phyloP scores from a whole-genome alignment of 352 stramenopile genomes.

The Globisporangium spiculum region DNA sequence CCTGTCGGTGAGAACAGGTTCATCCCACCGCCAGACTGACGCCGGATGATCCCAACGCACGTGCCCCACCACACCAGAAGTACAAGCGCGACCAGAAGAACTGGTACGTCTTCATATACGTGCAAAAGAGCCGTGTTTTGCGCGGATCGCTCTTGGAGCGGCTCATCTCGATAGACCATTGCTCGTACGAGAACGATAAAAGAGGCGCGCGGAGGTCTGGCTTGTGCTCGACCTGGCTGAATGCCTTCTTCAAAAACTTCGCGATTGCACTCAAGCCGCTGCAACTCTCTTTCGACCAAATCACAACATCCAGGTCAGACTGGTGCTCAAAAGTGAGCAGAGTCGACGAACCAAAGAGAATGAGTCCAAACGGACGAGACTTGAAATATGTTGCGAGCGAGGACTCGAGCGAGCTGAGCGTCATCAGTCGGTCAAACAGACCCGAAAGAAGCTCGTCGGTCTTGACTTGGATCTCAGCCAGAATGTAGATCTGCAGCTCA shows the following conservation, averaged over 20 bases:
- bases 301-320: constrained; percentile 72
- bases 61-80: constrained; percentile 80
- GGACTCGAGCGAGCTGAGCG: constrained; percentile 39
- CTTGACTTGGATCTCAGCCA: constrained; percentile 47
- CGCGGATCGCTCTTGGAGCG: constrained; percentile 48
- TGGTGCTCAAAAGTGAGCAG: constrained; percentile 76
- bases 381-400: constrained; percentile 38
- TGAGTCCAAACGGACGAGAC: constrained; percentile 39
- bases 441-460: constrained; percentile 50
- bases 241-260: constrained; percentile 24
- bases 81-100: constrained; percentile 79
- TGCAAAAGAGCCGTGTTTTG: constrained; percentile 71
- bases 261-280: constrained; percentile 34
- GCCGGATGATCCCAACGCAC: constrained; percentile 59
- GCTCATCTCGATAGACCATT: constrained; percentile 71
- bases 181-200: constrained; percentile 55
- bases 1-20: constrained; percentile 61
- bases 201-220: constrained; percentile 58
- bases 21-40: constrained; percentile 41
- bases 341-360: constrained; percentile 69
- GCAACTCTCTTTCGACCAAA: constrained; percentile 14
- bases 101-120: constrained; percentile 58
- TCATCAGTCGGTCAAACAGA: constrained; percentile 65
- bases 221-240: constrained; percentile 38
- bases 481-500: constrained; percentile 57